Evolutionary conservation across 495 filamentous ascomycete species (phyloP), one percentile per base, ranked within the genome.

Genomic region (Podospora appendiculata): DNA sequence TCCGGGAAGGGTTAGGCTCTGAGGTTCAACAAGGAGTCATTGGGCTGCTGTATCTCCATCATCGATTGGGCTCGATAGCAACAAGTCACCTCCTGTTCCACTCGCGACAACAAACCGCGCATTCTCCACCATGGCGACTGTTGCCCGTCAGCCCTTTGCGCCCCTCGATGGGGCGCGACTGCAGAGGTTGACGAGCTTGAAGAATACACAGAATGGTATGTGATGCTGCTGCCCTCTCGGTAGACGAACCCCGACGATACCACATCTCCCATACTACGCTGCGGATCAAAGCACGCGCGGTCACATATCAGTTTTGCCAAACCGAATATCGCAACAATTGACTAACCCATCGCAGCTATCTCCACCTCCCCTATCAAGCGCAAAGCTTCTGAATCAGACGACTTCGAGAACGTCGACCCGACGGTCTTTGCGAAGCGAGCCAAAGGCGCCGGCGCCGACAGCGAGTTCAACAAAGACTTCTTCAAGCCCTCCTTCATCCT

Each of bases 371-470:
- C 73, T 5, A 54, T 53, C 33, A 78, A 78, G 65, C 65, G 75
- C 33, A 78, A 78, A 55, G 73, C 70, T 13, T 51, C 66, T 2
- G 71, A 80, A 33, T 73, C 79, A 14, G 71, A 74, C 50, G 81
- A 95, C 63, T 68, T 76, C 8, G 90, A 96, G 73, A 96, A 95
- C 60, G 76, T 94, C 55, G 88, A 91, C 59, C 90, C 90, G 0
- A 53, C 44, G 18, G 7, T 70, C 51, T 81, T 83, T 60, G 78
- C 89, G 19, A 86, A 88, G 73, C 70, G 81, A 51, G 72, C 80
- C 16, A 95, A 94, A 71, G 80, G 79, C 46, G 73, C 74, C 46
- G 76, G 77, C 55, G 62, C 45, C 39, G 53, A 64, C 48, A 56
- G 53, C 33, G 57, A 53, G 36, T 50, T 71, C 35, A 71, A 72